Base-by-base conservation (phyloP, 2,329 filamentous ascomycete species). In the Drechslerella stenobrocha region DNA sequence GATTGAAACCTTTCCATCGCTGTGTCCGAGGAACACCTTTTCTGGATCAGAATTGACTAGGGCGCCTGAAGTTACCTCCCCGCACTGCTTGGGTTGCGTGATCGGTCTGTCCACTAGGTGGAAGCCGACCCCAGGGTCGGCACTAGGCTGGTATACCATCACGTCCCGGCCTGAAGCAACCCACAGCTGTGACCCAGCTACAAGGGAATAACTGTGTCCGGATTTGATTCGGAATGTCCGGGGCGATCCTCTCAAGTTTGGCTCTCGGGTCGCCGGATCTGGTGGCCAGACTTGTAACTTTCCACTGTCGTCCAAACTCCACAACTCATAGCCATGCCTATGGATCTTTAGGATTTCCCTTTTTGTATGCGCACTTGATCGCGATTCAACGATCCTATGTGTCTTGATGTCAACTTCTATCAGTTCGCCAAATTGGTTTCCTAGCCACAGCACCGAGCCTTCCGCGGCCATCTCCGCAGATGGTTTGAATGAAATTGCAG, bases 1-100 rank as follows among this genome's bases (percentile, higher is more conserved):
- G n/a, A 97, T 85, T 64, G 89, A 93, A 57, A 98, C 84, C 76
- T 96, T 96, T 47, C 93, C 93, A 75, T 98, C 93, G 9, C 83
- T 84, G 75, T 98, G 93, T 0, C 93, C 93, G 71, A 98, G 87
- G 76, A 90, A 96, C 1, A 95, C 86, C 70, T 87, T 85, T 58
- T 88, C 88, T 0, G 87, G 85, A 45, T 91, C 84, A 22, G 86
- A 85, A 51, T 83, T 86, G 28, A 95, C 81, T 53, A 86, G 81
- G 1, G 91, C 84, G 3, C 90, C 92, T 0, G 89, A 89, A 0
- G 89, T 95, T 11, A 98, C 85, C 69, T 97, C 92, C 11, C 91
- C 91, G 7, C 88, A 86, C 9, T 70, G 61, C 58, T 85, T 85
- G 13, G 87, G 83, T 52, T 88, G 84, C 11, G 81, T 78, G 0